Percentiles rank a stretch among this genome's conserved stretches.
Evolutionary conservation across 345 rosid species (phyloP).

Genomic region (Salix dunnii): DNA sequence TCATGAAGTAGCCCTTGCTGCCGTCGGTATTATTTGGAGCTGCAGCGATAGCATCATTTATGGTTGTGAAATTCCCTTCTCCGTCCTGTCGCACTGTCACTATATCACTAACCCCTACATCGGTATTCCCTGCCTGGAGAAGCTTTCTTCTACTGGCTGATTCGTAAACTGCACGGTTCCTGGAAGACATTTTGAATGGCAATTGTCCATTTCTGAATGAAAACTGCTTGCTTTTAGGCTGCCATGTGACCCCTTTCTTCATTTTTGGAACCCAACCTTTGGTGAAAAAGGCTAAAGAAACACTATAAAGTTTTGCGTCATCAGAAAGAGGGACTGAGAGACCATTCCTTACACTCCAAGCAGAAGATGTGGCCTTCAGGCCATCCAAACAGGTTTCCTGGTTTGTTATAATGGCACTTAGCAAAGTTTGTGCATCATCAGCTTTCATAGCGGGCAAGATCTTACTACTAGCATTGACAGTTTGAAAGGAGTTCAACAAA

Average conservation of each 20-base stretch:
- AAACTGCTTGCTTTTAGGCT: slow-evolving; percentile 30
- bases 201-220: slow-evolving; percentile 46
- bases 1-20: slow-evolving; percentile 63
- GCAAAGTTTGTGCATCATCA: slow-evolving; percentile 64
- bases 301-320: slow-evolving; percentile 73
- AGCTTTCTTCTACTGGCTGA: slow-evolving; percentile 37
- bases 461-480: slow-evolving; percentile 35
- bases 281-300: slow-evolving; percentile 66
- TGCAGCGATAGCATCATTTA: slow-evolving; percentile 58
- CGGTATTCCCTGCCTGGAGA: slow-evolving; percentile 26
- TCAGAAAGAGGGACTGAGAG: slow-evolving; percentile 48
- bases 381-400: slow-evolving; percentile 77
- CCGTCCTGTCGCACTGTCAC: slow-evolving; percentile 72
- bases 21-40: slow-evolving; percentile 73
- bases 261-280: slow-evolving; percentile 71
- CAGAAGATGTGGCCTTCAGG: slow-evolving; percentile 40
- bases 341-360: slow-evolving; percentile 52
- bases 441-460: slow-evolving; percentile 42
- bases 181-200: slow-evolving; percentile 52
- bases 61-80: slow-evolving; percentile 66
- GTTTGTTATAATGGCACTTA: slow-evolving; percentile 76
- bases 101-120: slow-evolving; percentile 46
- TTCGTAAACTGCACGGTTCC: slow-evolving; percentile 49
- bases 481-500: slow-evolving; percentile 40
- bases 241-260: slow-evolving; percentile 29